phyloP scores from a whole-genome alignment of 2,329 filamentous ascomycete genomes.

The Sclerotinia minor region DNA sequence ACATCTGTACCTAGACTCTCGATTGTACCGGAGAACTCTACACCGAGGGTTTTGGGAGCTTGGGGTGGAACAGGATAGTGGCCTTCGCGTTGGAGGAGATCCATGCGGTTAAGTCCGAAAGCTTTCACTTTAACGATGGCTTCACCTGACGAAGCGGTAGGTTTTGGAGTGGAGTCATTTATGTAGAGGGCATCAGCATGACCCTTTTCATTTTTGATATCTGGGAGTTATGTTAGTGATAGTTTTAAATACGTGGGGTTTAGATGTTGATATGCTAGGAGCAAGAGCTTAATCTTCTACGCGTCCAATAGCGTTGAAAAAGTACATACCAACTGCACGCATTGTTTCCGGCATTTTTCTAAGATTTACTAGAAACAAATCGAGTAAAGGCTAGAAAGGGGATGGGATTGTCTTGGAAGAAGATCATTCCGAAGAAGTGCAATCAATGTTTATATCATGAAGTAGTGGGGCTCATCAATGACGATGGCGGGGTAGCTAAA shows the following conservation, averaged over 20 bases:
- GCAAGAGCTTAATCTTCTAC: not conserved
- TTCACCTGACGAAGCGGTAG: slow-evolving; percentile 57
- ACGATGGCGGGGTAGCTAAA: slow-evolving; percentile 28
- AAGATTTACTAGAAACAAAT: not conserved
- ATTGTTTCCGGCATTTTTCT: slow-evolving; percentile 36
- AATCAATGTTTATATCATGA: not conserved
- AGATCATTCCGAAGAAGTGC: not conserved
- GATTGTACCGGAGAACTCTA: slow-evolving; percentile 74
- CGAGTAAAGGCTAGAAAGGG: not conserved
- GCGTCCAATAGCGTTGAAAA: not conserved
- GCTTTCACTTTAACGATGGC: slow-evolving; percentile 81
- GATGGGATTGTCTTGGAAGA: not conserved
- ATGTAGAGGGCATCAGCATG: slow-evolving; percentile 55
- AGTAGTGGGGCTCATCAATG: slow-evolving; percentile 21
- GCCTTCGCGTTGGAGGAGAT: slow-evolving; percentile 73
- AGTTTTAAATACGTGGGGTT: not conserved
- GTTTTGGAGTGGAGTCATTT: slow-evolving; percentile 54
- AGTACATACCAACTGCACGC: slow-evolving; percentile 37
- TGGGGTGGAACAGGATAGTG: slow-evolving; percentile 70
- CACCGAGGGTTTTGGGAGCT: slow-evolving; percentile 68
- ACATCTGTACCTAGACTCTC: slow-evolving; percentile 53
- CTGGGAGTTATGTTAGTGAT: slow-evolving; percentile 27
- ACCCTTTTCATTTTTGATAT: slow-evolving; percentile 58
- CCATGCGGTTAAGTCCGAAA: slow-evolving; percentile 87
- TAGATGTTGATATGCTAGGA: not conserved